Conservation (phyloP, 306 rosid species). For the Gillenia trifoliata region DNA sequence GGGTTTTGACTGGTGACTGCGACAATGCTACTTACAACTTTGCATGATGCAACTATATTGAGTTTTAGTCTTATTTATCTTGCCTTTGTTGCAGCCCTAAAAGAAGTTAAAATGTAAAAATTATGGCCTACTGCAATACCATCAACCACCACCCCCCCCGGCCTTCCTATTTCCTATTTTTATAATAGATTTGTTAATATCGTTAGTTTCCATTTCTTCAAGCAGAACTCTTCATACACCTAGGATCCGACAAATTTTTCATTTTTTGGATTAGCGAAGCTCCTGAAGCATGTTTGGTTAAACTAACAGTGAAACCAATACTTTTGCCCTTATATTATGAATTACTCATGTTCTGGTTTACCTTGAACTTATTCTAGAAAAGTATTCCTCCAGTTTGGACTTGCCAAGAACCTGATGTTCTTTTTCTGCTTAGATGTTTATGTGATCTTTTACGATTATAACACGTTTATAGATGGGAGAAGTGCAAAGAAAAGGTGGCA, state of each 20-base stretch:
- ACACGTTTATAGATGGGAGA: neutral
- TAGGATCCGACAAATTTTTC: neutral
- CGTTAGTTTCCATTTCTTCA: neutral
- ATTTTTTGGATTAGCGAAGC: neutral
- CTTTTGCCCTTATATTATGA: too few relatives aligned
- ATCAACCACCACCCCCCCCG: neutral
- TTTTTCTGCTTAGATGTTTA: neutral
- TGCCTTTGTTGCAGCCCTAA: neutral
- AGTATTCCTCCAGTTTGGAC: neutral
- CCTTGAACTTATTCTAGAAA: neutral
- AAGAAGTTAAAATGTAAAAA: neutral
- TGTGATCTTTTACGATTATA: too few relatives aligned
- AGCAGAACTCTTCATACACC: neutral
- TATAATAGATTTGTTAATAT: neutral
- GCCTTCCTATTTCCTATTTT: neutral
- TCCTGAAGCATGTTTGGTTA: neutral
- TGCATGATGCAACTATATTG: neutral
- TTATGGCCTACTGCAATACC: neutral
- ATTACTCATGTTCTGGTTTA: slow-evolving; percentile 4
- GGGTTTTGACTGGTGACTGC: slow-evolving; percentile 2
- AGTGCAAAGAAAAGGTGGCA: neutral
- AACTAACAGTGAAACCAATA: too few relatives aligned
- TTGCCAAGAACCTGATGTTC: neutral
- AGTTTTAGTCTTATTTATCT: neutral
- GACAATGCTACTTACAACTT: neutral